Base-by-base conservation (phyloP, 208 protist genomes). In the Leishmania martiniquensis region DNA sequence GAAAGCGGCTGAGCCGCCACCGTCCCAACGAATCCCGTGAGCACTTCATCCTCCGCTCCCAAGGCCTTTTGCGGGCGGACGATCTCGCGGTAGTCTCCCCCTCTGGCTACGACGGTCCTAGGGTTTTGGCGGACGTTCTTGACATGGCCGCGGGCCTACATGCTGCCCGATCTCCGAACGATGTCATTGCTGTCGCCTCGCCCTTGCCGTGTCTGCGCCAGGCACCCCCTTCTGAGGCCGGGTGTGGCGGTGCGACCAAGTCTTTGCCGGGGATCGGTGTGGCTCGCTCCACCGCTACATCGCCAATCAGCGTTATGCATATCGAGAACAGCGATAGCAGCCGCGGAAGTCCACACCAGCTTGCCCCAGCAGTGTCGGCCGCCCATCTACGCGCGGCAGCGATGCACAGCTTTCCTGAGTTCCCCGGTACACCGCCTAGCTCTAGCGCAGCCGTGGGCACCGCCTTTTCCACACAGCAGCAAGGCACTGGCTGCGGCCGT, bases 321-420 rank as follows among this genome's bases (percentile, higher is more conserved):
- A 25, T 60, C 29, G 67, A 83, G 42, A 57, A 78, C 72, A 74
- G 49, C 37, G 73, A 72, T 34, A 75, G 67, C 73, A 77, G 73
- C 78, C 49, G 34, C 54, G 78, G 78, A 37, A 78, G 78, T 39
- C 78, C 78, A 47, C 78, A 75, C 65, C 78, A 63, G 55, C 47
- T 44, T 34, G 65, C 22, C 63, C 63, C 63, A 25, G 49, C 37
- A 69, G 63, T 25, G 39, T 12, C 20, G 29, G 37, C 42, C 22
- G 39, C 42, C 7, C 42, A 25, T 29, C 25, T 32, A 44, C 63
- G 37, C 34, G 47, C 68, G 68, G 15, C 68, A 72, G 68, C 68
- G 68, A 25, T 29, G 42, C 37, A 44, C 39, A 17, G 39, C 42
- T 69, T 69, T n/a, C 39, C 63, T 69, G 63, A 37, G 25, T 69